Evolutionary conservation across 306 rosid genomes (phyloP).

Genomic region (Alnus rubra): DNA sequence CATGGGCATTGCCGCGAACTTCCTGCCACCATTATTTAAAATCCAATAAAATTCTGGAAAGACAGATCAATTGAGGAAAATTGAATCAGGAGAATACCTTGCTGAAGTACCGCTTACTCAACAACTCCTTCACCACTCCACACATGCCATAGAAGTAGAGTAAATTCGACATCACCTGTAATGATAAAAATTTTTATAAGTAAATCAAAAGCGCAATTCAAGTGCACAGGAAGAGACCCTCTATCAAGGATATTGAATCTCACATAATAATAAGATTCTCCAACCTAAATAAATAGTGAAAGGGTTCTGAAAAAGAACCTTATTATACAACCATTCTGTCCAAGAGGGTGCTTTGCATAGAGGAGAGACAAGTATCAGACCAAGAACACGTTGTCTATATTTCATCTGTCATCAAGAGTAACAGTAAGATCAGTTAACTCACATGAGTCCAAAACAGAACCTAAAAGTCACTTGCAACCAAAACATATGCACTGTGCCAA

Average conservation of each 20-base stretch:
- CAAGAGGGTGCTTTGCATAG: conserved; percentile 85
- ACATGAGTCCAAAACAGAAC: conserved; percentile 10
- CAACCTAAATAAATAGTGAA: conserved; percentile 11
- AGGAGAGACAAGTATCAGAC: conserved; percentile 93
- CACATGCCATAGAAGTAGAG: conserved; percentile 94
- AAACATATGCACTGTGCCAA: conserved; percentile 5
- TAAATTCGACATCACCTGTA: conserved; percentile 82
- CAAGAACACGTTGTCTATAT: conserved; percentile 76
- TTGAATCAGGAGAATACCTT: conserved; percentile 55
- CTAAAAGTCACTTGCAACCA: conserved; percentile 6
- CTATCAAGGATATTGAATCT: conserved; percentile 6
- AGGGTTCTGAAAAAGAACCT: conserved; percentile 56
- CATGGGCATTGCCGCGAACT: conserved; percentile 64
- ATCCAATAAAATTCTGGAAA: conserved; percentile 19
- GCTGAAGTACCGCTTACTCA: conserved; percentile 91
- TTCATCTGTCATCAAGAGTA: conserved; percentile 70
- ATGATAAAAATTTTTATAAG: neutral
- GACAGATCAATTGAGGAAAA: conserved; percentile 21
- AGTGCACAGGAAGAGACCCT: too few relatives aligned
- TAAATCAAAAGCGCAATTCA: too few relatives aligned
- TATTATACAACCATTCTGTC: conserved; percentile 93
- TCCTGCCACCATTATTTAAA: conserved; percentile 57
- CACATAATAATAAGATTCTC: conserved; percentile 12
- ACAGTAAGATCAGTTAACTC: conserved; percentile 18
- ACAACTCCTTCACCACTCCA: conserved; percentile 79